phyloP scores from a whole-genome alignment of 2,329 filamentous ascomycete genomes.

The Botrytis medusae region DNA sequence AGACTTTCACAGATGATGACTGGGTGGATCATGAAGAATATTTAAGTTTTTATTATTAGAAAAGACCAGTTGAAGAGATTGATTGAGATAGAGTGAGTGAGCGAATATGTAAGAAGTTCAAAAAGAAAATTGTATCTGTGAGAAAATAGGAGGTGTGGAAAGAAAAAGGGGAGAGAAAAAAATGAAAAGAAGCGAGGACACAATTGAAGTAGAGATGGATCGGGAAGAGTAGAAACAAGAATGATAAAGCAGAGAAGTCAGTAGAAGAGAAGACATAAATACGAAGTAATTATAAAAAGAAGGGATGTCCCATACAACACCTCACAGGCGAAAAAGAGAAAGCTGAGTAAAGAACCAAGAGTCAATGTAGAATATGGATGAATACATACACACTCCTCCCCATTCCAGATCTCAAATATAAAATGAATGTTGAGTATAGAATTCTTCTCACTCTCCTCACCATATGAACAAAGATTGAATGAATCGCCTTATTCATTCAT shows the following conservation, averaged over 20 bases:
- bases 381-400: no score
- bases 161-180: not conserved
- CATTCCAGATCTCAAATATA: no score
- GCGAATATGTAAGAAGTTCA: not conserved
- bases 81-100: no score
- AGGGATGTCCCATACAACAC: not conserved
- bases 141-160: rapidly evolving
- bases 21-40: not conserved
- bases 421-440: rapidly evolving
- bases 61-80: no score
- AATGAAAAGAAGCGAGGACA: not conserved
- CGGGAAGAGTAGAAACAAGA: not conserved
- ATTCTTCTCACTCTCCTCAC: no score
- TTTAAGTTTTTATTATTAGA: no score
- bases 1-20: not conserved
- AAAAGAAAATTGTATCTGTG: no score
- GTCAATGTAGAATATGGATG: no score
- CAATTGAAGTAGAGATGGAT: rapidly evolving
- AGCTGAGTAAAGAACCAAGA: not conserved
- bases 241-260: no score
- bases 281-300: not conserved
- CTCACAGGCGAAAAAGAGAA: not conserved
- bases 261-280: rapidly evolving
- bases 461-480: no score
- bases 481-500: no score